Conservation (phyloP, 495 filamentous ascomycete species). For the Neurospora sp. region DNA sequence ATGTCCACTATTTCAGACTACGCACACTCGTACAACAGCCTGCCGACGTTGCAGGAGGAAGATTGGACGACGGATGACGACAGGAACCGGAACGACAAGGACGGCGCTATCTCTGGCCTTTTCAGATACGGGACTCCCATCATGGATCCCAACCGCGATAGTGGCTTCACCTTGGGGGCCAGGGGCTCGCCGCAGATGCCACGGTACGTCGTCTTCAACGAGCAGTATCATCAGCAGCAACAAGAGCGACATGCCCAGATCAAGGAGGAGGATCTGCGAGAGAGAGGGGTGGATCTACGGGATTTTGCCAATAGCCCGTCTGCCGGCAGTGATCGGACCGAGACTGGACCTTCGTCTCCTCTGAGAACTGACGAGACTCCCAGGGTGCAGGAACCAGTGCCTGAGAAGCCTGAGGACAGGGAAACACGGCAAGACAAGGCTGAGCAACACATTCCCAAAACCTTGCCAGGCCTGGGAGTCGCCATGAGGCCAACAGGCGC, state of each 20-base stretch:
- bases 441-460: neutral
- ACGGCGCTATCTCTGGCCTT: neutral
- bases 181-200: conserved; percentile 30
- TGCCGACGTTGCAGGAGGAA: conserved; percentile 35
- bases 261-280: conserved; percentile 29
- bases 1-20: conserved; percentile 23
- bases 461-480: neutral
- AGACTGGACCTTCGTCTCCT: neutral
- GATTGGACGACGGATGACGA: conserved; percentile 28
- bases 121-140: neutral
- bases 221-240: neutral
- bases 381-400: neutral
- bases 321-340: neutral
- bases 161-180: conserved; percentile 26
- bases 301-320: conserved; percentile 14
- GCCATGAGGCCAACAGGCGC: neutral
- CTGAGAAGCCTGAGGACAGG: neutral
- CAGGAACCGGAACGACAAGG: neutral
- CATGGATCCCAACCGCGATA: conserved; percentile 37
- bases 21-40: conserved; percentile 27
- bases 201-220: conserved; percentile 1
- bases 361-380: neutral
- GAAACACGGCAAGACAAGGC: neutral
- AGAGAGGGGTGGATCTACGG: conserved; percentile 44
- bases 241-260: conserved; percentile 3